Base-by-base conservation (phyloP, 257 asterid genomes). In the Solanum phureja region DNA sequence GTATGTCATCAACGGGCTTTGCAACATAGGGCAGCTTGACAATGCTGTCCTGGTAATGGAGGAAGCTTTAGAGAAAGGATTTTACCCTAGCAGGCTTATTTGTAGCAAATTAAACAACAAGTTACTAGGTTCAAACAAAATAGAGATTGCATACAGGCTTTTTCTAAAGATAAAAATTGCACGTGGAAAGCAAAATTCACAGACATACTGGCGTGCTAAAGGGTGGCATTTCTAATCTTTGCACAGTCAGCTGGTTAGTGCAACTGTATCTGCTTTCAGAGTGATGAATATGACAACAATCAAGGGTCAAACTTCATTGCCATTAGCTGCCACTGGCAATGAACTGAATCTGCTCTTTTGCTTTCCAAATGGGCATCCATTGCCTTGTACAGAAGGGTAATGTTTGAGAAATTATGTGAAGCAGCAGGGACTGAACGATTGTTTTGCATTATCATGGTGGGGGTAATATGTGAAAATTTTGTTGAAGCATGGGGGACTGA, bases 1-100 rank as follows among this genome's bases (percentile, higher is more conserved):
- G 92, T 91, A 91, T 88, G 90, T 95, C 83, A 91, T 95, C 27
- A 94, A 92, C 87, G 98, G 98, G 40, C 93, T 97, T 86, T 93
- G 98, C 92, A 95, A 97, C 90, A 89, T 91, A 18, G 99, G 98
- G 83, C 94, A 88, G 91, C 97, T 95, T 85, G 98, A 93, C 86
- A 90, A 92, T 84, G 98, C 97, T 68, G 96, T 92, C 62, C 88
- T 68, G 86, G 95, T 94, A 24, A 93, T 95, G 97, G 98, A 95
- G 91, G 98, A 97, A 89, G 91, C 94, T 52, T 86, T 94, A 79
- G 76, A 72, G 29, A 94, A 87, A 87, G 98, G 98, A 6, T 90
- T 95, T 87, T 95, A 90, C 77, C 99, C 98, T 3, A 86, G 94
- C 88, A 95, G 90, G 90, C 88, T 95, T 87, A 91, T 95, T 52